Conservation (phyloP, 2,329 filamentous ascomycete species). For the Cladosporium sp. region DNA sequence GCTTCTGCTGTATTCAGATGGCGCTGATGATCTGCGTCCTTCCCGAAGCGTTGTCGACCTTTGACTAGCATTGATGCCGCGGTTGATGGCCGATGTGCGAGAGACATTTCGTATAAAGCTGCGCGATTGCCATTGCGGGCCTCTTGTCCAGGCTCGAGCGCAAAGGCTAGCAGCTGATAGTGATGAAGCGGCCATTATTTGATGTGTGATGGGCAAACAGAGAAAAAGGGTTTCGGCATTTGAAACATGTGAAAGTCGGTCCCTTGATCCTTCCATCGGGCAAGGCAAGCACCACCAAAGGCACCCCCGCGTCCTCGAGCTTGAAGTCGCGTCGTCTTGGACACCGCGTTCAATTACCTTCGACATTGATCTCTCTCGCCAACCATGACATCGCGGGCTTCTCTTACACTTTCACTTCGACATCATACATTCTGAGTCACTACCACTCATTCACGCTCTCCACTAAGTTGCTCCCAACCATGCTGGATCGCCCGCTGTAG, state of each 20-base stretch:
- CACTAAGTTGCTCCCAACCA: neutral
- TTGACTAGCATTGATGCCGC: conserved; percentile 52
- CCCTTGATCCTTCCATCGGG: neutral
- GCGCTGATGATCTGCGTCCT: neutral
- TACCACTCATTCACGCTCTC: neutral
- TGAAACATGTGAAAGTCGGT: conserved; percentile 16
- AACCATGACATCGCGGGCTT: neutral
- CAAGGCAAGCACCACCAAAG: neutral
- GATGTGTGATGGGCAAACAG: neutral
- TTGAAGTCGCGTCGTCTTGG: neutral
- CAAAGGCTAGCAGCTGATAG: conserved; percentile 2
- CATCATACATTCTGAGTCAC: neutral
- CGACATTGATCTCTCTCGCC: neutral
- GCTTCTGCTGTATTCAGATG: neutral
- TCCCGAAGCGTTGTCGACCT: neutral
- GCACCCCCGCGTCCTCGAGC: neutral
- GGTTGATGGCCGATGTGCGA: conserved; percentile 68
- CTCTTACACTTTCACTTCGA: neutral
- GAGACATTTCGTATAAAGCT: conserved; percentile 45
- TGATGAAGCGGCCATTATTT: conserved; percentile 6
- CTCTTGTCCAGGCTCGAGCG: neutral
- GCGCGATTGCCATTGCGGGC: conserved; percentile 1
- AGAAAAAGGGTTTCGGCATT: conserved; percentile 8
- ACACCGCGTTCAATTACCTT: neutral
- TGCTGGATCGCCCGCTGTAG: neutral